Percentiles rank a stretch among this genome's conserved stretches.
phyloP scores from a whole-genome alignment of 2,329 filamentous ascomycete species.

The Alternaria tenuissima region DNA sequence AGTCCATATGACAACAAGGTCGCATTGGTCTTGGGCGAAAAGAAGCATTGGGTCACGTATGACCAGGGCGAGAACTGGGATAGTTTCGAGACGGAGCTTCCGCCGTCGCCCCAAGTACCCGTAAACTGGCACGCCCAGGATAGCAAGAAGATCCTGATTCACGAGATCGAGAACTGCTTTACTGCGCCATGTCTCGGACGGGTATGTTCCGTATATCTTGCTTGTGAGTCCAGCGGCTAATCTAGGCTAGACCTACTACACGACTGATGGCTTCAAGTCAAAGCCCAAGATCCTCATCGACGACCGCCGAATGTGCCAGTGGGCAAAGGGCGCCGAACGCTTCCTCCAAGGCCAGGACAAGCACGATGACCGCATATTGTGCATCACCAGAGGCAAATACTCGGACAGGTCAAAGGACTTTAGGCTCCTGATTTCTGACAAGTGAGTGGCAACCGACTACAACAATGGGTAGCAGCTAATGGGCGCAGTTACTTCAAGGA shows the following conservation, averaged over 20 bases:
- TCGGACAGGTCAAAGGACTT: conserved; percentile 77
- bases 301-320: conserved; percentile 80
- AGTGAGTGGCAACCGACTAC: conserved; percentile 46
- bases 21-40: conserved; percentile 80
- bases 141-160: conserved; percentile 84
- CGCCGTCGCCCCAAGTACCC: conserved; percentile 63
- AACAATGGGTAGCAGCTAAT: conserved; percentile 22
- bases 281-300: conserved; percentile 70
- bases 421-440: conserved; percentile 80
- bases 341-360: conserved; percentile 74
- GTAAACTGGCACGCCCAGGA: conserved; percentile 86
- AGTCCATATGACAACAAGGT: conserved; percentile 81
- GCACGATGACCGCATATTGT: conserved; percentile 77
- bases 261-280: conserved; percentile 82
- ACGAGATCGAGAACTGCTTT: conserved; percentile 56
- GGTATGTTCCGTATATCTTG: conserved; percentile 56
- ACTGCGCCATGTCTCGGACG: conserved; percentile 51
- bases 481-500: conserved; percentile 69
- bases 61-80: conserved; percentile 85
- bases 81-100: conserved; percentile 69
- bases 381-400: conserved; percentile 77
- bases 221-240: conserved; percentile 15
- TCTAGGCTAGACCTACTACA: conserved; percentile 68
- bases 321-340: conserved; percentile 78
- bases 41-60: conserved; percentile 81